These are phyloP conservation scores for Moesziomyces parantarcticus DNA, from an alignment of 1,284 basidiomycete genomes.

Conservation along the genomic window DNA sequence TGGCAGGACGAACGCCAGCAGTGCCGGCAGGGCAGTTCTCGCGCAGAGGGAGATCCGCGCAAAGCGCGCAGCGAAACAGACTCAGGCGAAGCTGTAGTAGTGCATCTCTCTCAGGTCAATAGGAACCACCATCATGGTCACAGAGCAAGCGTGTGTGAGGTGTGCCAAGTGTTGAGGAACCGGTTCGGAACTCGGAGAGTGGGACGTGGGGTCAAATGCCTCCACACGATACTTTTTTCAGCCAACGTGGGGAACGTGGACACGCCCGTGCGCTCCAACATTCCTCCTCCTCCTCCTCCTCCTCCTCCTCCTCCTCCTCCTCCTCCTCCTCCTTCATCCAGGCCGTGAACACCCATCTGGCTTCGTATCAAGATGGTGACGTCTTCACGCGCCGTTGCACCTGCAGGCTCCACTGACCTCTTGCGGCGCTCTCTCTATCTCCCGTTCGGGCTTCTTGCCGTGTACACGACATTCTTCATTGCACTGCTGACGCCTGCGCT, in stretches of 20 bases:
- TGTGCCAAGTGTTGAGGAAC: slow-evolving; percentile 1
- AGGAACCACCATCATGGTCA: no score
- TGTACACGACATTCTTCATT: slow-evolving; percentile 47
- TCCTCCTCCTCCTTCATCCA: neutral
- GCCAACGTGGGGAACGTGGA: slow-evolving; percentile 14
- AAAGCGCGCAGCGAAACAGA: slow-evolving; percentile 18
- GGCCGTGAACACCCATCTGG: neutral
- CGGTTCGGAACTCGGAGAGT: slow-evolving; percentile 6
- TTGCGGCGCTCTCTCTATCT: slow-evolving; percentile 13
- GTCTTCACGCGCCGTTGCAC: neutral
- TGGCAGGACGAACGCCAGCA: slow-evolving; percentile 41
- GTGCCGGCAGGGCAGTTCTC: slow-evolving; percentile 48
- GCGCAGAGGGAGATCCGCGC: slow-evolving; percentile 39
- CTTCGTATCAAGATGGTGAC: neutral
- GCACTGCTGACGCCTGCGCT: slow-evolving; percentile 34
- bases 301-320: neutral
- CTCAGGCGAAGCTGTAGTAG: slow-evolving; percentile 15
- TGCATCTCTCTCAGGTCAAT: neutral
- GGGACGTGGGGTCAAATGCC: slow-evolving; percentile 6
- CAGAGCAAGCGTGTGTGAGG: neutral
- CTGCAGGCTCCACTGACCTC: neutral
- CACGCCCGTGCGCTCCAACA: neutral
- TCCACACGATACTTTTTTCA: slow-evolving; percentile 10
- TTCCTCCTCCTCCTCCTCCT: neutral
- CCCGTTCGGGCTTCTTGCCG: slow-evolving; percentile 14